phyloP scores from a whole-genome alignment of 352 stramenopile genomes.

The Peronospora destructor region DNA sequence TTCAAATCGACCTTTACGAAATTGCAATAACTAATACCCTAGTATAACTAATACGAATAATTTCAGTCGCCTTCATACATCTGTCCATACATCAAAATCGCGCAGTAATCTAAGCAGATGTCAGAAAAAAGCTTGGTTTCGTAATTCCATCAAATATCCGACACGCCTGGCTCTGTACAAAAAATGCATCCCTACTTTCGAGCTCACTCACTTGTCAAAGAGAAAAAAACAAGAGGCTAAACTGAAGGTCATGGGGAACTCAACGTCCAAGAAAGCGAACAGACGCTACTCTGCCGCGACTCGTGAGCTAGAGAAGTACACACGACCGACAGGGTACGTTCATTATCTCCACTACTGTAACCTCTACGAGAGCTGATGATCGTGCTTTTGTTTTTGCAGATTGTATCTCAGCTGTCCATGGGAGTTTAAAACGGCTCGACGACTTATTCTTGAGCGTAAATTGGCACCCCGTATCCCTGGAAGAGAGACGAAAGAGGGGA shows the following conservation, averaged over 20 bases:
- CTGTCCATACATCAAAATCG: too few species aligned
- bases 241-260: constrained; percentile 55
- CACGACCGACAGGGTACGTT: constrained; percentile 48
- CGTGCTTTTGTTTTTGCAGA: constrained; percentile 19
- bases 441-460: constrained; percentile 65
- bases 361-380: not conserved
- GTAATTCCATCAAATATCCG: not conserved
- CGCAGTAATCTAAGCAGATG: too few species aligned
- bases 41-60: too few species aligned
- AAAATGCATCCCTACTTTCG: not conserved
- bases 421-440: constrained; percentile 54
- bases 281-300: constrained; percentile 27
- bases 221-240: constrained; percentile 3
- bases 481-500: constrained; percentile 49
- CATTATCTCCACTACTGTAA: not conserved
- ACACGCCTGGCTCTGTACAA: not conserved
- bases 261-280: constrained; percentile 35
- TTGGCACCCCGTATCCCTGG: constrained; percentile 67
- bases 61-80: too few species aligned
- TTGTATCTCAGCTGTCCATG: constrained; percentile 74
- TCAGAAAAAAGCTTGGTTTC: not conserved
- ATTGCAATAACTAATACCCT: too few species aligned
- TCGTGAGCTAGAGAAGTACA: constrained; percentile 65
- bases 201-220: constrained; percentile 19
- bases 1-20: too few species aligned